These are phyloP conservation scores for Gossypium schwendimanii DNA, from an alignment of 441 rosid species.

Conservation along the genomic window DNA sequence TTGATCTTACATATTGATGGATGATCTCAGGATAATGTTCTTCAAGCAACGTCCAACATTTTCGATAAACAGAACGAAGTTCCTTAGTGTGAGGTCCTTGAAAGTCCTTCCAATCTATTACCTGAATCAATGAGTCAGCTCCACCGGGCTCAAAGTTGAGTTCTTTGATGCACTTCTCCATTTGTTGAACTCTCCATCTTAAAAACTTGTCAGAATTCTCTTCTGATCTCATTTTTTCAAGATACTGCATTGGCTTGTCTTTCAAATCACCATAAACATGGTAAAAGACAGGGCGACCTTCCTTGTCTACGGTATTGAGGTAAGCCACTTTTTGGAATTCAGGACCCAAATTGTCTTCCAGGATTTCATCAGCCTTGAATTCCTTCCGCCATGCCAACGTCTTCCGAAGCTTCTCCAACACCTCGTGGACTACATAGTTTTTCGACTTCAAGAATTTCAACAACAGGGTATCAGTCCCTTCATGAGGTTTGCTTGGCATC, in stretches of 20 bases:
- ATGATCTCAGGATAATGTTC: slow-evolving; percentile 47
- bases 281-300: slow-evolving; percentile 45
- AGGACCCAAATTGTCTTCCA: slow-evolving; percentile 23
- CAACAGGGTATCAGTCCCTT: slow-evolving; percentile 38
- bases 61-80: slow-evolving; percentile 20
- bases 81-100: slow-evolving; percentile 31
- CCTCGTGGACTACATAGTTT: slow-evolving; percentile 35
- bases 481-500: slow-evolving; percentile 45
- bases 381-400: slow-evolving; percentile 41
- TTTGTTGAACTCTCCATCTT: slow-evolving; percentile 30
- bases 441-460: slow-evolving; percentile 42
- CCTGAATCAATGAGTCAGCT: slow-evolving; percentile 37
- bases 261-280: slow-evolving; percentile 29
- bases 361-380: slow-evolving; percentile 24
- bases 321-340: slow-evolving; percentile 23
- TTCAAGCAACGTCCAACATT: slow-evolving; percentile 25
- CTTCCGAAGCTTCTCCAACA: slow-evolving; percentile 44
- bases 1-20: slow-evolving; percentile 30
- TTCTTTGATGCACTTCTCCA: slow-evolving; percentile 35
- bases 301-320: slow-evolving; percentile 25
- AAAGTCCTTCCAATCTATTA: slow-evolving; percentile 44
- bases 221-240: slow-evolving; percentile 22
- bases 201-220: slow-evolving; percentile 26
- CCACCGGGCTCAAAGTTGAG: slow-evolving; percentile 40
- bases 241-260: slow-evolving; percentile 19